Evolutionary conservation across 306 rosid species (phyloP).

Genomic region (Citrullus colocynthis): DNA sequence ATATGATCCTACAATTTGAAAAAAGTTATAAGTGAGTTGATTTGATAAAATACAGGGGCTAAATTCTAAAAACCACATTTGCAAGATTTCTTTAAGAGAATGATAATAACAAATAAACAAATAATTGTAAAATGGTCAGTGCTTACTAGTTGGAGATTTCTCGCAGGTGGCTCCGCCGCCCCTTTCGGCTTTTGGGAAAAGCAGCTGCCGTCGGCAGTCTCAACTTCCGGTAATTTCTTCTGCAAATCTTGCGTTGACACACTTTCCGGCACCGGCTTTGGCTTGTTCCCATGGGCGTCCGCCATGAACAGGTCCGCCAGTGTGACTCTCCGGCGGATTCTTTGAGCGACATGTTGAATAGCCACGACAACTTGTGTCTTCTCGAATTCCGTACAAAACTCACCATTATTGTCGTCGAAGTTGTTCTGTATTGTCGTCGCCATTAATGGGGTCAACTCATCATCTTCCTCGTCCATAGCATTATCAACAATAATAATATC

Average conservation of each 20-base stretch:
- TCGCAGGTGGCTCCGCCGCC: neutral
- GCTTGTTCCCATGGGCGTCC: constrained; percentile 43
- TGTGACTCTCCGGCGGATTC: constrained; percentile 37
- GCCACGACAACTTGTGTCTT: neutral
- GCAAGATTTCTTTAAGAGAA: no score
- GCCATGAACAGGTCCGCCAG: constrained; percentile 81
- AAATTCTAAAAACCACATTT: no score
- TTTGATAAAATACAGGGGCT: no score
- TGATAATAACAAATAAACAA: no score
- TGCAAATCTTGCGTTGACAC: neutral
- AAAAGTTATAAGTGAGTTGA: no score
- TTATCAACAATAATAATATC: neutral
- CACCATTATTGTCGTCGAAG: neutral
- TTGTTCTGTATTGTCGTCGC: neutral
- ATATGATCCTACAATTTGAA: no score
- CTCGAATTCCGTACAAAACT: neutral
- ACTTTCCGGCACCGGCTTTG: neutral
- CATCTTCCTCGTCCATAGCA: neutral
- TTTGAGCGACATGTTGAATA: neutral
- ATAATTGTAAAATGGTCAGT: no score
- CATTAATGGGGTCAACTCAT: neutral
- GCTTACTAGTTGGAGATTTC: neutral
- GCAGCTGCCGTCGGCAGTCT: constrained; percentile 17
- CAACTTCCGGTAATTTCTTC: neutral
- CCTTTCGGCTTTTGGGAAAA: constrained; percentile 48